Conservation (phyloP, 139 green algal genomes). For the Axilococcus clingmanii region DNA sequence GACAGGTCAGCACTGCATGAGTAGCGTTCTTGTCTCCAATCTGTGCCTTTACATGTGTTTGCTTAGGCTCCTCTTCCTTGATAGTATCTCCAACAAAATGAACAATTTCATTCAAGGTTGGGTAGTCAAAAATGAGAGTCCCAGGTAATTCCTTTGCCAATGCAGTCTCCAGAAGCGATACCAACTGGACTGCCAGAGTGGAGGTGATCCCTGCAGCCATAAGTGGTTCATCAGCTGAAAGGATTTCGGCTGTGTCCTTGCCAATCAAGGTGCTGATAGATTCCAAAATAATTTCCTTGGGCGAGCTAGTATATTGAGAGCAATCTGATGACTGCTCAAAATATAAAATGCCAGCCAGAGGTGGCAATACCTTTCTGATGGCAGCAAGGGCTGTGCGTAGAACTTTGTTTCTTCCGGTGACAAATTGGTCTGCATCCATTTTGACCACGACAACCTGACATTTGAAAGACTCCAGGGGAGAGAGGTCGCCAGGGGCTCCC, state of each 20-base stretch:
- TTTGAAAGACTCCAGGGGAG: too few species aligned
- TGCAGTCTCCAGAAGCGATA: constrained; percentile 5
- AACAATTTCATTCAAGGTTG: neutral
- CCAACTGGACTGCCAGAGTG: constrained; percentile 25
- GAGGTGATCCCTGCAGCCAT: constrained; percentile 55
- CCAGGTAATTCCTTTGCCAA: constrained; percentile 40
- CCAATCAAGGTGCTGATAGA: too few species aligned
- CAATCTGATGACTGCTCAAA: too few species aligned
- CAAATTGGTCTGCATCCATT: too few species aligned
- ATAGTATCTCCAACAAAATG: neutral
- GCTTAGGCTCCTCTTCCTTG: too few species aligned
- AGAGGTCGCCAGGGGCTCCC: too few species aligned
- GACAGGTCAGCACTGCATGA: too few species aligned
- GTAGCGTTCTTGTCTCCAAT: too few species aligned
- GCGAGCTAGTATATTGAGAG: neutral
- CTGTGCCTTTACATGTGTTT: neutral
- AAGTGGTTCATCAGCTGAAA: constrained; percentile 33
- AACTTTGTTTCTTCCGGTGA: too few species aligned
- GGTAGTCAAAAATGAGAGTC: constrained; percentile 59
- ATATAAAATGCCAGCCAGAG: constrained; percentile 21
- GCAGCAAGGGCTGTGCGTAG: constrained; percentile 20
- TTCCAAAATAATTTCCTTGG: too few species aligned
- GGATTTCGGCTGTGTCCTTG: too few species aligned
- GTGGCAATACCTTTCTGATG: constrained; percentile 12
- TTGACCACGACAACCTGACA: too few species aligned